Evolutionary conservation across 2,329 filamentous ascomycete species (phyloP).

Genomic region (Teratosphaeria epicoccoides): DNA sequence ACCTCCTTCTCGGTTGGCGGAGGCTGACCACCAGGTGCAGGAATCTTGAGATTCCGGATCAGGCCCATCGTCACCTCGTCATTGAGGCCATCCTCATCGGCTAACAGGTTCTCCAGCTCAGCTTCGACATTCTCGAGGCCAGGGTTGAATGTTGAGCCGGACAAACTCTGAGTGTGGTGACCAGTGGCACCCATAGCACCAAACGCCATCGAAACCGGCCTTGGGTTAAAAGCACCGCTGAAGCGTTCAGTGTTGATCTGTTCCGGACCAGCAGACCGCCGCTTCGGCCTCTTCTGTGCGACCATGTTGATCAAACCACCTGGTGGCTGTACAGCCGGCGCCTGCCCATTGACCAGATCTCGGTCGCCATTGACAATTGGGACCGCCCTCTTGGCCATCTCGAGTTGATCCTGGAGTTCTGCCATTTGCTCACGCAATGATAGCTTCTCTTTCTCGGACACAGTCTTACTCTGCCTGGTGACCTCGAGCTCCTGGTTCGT

Average conservation of each 20-base stretch:
- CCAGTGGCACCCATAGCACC: conserved; percentile 38
- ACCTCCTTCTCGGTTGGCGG: conserved; percentile 97
- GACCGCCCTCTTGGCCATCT: conserved; percentile 67
- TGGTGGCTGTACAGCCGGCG: conserved; percentile 36
- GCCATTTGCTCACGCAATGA: conserved; percentile 77
- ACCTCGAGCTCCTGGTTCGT: conserved; percentile 74
- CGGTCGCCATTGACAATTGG: conserved; percentile 55
- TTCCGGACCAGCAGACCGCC: conserved; percentile 82
- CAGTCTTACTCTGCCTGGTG: conserved; percentile 61
- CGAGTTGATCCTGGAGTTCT: conserved; percentile 85
- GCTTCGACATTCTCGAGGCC: conserved; percentile 84
- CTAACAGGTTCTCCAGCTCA: conserved; percentile 85
- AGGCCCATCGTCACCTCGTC: conserved; percentile 94
- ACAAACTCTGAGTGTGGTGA: conserved; percentile 57
- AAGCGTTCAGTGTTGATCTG: conserved; percentile 78
- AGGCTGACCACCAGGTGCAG: conserved; percentile 72
- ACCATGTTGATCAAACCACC: conserved; percentile 92
- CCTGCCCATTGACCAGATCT: conserved; percentile 48
- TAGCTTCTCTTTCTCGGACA: conserved; percentile 75
- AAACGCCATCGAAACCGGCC: conserved; percentile 92
- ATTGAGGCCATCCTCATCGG: conserved; percentile 90
- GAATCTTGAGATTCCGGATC: conserved; percentile 94
- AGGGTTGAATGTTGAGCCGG: conserved; percentile 67
- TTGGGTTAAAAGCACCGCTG: conserved; percentile 84
- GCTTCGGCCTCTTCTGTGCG: conserved; percentile 91